Percentiles rank a stretch among this genome's conserved stretches.
These are phyloP conservation scores for Epichloe festucae DNA, from an alignment of 2,329 filamentous ascomycete species.

Conservation along the genomic window DNA sequence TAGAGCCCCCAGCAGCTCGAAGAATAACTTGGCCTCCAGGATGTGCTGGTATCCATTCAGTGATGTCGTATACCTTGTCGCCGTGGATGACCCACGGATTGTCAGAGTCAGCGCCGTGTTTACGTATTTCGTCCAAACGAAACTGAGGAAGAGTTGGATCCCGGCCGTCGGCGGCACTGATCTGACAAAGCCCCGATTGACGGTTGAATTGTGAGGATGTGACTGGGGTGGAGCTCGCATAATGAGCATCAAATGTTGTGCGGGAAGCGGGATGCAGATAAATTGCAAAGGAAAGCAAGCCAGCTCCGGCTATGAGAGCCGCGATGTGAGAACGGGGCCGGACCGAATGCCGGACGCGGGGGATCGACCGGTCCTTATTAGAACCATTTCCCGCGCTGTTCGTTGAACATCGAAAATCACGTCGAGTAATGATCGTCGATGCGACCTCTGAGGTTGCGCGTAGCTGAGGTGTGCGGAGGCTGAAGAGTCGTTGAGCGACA, in stretches of 20 bases:
- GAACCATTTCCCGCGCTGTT: not conserved
- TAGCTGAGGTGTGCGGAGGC: not conserved
- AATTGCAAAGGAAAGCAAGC: slow-evolving; percentile 4
- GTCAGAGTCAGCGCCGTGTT: slow-evolving; percentile 38
- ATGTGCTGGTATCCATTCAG: slow-evolving; percentile 52
- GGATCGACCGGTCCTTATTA: not conserved
- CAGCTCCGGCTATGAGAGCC: slow-evolving; percentile 3
- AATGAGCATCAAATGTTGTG: slow-evolving; percentile 6
- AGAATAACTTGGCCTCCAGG: slow-evolving; percentile 57
- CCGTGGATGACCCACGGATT: slow-evolving; percentile 51
- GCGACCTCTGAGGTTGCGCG: not conserved
- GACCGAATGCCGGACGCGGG: slow-evolving; percentile 3
- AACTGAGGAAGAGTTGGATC: slow-evolving; percentile 34
- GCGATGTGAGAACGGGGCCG: slow-evolving; percentile 6
- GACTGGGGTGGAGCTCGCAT: slow-evolving; percentile 1
- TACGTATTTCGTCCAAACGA: slow-evolving; percentile 36
- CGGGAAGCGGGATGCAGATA: not conserved
- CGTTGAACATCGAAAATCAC: not conserved
- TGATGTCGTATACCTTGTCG: slow-evolving; percentile 57
- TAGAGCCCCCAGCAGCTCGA: slow-evolving; percentile 48
- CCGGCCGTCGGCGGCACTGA: slow-evolving; percentile 12
- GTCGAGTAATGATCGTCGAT: not conserved
- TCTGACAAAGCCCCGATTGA: slow-evolving; percentile 1
- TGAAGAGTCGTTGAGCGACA: slow-evolving; percentile 7
- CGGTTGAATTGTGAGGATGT: not conserved